Conservation (phyloP, 768 basidiomycete genomes). For the Stropharia rugosoannulata region DNA sequence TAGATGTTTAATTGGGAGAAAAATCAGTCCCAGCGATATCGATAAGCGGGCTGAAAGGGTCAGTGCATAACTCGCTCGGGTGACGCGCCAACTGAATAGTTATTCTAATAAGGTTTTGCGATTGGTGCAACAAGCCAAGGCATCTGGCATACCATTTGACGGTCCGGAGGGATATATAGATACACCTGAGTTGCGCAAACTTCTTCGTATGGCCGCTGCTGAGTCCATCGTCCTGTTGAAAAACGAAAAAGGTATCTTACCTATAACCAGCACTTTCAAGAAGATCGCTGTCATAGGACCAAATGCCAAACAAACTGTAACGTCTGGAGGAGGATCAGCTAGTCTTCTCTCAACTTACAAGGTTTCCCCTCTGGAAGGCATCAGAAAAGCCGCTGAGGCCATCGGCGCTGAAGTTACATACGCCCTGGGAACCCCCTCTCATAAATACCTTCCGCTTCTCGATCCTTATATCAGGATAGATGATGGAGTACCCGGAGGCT, state of each 20-base stretch:
- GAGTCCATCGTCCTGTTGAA: slow-evolving; percentile 61
- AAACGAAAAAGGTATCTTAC: slow-evolving; percentile 53
- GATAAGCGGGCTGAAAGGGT: slow-evolving; percentile 38
- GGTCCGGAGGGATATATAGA: slow-evolving; percentile 45
- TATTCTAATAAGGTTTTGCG: slow-evolving; percentile 48
- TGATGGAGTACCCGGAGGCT: slow-evolving; percentile 36
- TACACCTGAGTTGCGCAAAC: slow-evolving; percentile 43
- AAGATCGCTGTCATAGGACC: slow-evolving; percentile 64
- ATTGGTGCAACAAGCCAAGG: slow-evolving; percentile 43
- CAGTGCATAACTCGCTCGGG: neutral
- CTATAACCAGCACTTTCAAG: slow-evolving; percentile 35
- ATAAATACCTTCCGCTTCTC: slow-evolving; percentile 51
- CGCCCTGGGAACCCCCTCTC: slow-evolving; percentile 36
- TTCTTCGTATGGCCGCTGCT: slow-evolving; percentile 51
- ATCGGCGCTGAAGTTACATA: slow-evolving; percentile 48
- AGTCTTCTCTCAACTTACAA: slow-evolving; percentile 48
- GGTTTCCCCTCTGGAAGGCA: slow-evolving; percentile 58
- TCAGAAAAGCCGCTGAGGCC: slow-evolving; percentile 39
- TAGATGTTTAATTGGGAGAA: slow-evolving; percentile 38
- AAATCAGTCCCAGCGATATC: slow-evolving; percentile 41
- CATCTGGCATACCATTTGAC: slow-evolving; percentile 56
- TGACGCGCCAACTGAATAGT: neutral
- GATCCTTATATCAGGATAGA: slow-evolving; percentile 42
- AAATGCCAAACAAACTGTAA: slow-evolving; percentile 52
- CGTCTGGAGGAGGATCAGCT: slow-evolving; percentile 63